Conservation (phyloP, 306 rosid species). For the Rosa rugosa region DNA sequence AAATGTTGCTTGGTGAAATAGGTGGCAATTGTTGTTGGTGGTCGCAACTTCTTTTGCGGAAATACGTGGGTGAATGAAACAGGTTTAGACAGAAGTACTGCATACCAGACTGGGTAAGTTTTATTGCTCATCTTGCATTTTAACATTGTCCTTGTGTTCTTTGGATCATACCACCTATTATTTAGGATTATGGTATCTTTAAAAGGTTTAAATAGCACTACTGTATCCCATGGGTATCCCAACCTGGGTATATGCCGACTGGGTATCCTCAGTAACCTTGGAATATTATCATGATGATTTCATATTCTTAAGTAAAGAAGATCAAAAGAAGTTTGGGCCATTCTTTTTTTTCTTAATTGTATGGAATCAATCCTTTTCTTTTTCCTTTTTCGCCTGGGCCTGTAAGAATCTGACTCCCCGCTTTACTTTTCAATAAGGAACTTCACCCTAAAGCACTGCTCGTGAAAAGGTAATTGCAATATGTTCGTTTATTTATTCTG, state of each 20-base stretch:
- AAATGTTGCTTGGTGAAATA: slow-evolving; percentile 31
- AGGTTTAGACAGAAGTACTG: slow-evolving; percentile 84
- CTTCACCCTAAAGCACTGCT: background rate
- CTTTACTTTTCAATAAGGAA: background rate
- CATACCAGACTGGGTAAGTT: slow-evolving; percentile 91
- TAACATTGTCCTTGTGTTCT: background rate
- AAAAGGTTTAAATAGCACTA: background rate
- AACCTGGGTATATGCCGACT: background rate
- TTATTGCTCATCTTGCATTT: background rate
- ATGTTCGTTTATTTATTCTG: background rate
- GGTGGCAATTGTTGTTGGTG: slow-evolving; percentile 95
- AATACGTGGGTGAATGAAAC: slow-evolving; percentile 87
- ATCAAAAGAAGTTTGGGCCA: background rate
- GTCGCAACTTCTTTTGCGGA: slow-evolving; percentile 94
- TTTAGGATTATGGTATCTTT: background rate
- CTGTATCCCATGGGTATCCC: background rate
- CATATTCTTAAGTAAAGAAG: slow-evolving; percentile 1
- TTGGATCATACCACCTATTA: slow-evolving; percentile 8
- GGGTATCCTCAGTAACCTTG: background rate
- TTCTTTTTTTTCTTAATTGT: background rate
- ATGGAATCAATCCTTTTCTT: no score
- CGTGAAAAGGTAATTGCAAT: background rate
- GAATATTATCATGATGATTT: background rate
- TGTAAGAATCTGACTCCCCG: background rate
- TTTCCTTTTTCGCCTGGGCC: background rate